Base-by-base conservation (phyloP, 768 basidiomycete genomes). In the Naganishia onofrii region DNA sequence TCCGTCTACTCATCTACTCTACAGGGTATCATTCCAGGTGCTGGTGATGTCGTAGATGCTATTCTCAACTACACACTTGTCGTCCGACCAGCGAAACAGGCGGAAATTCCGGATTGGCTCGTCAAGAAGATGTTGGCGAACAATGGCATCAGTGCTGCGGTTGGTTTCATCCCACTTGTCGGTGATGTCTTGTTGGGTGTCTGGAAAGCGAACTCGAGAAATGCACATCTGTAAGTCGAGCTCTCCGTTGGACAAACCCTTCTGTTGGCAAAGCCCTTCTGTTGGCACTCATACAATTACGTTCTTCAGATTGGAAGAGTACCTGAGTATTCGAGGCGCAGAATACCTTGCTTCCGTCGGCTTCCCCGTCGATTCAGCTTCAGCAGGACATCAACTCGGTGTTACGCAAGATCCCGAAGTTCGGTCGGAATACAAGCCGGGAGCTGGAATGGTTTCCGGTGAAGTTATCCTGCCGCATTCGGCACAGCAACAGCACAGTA, bases 191-290 rank as follows among this genome's bases (percentile, higher is more conserved):
- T 88, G 0, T 81, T 93, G 42, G 92, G 90, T 1, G 80, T 86
- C 2, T 95, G 84, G 84, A 94, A 93, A 78, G 88, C 92, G 23
- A 97, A 97, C 80, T 90, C 88, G 19, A 85, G 94, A 71, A 96
- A 97, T 75, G 93, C 92, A 13, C 86, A 86, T 6, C 82, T 96
- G 57, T 79, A 38, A 66, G 79, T 72, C 3, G 3, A 26, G 42
- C 23, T 29, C 17, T 68, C 13, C 55, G 36, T n/a, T n/a, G n/a
- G 29, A 52, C 3, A 9, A 52, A 52, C 15, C 32, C n/a, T 2
- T 19, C 63, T n/a, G n/a, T n/a, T n/a, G n/a, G n/a, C n/a, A n/a
- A n/a, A n/a, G n/a, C n/a, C n/a, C n/a, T n/a, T n/a, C n/a, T n/a
- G n/a, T 5, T 46, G 10, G 34, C 17, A 26, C 34, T 31, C 2